Percentiles rank a stretch among this genome's conserved stretches.
phyloP scores from a whole-genome alignment of 2,329 filamentous ascomycete species.

The Microsporum canis region DNA sequence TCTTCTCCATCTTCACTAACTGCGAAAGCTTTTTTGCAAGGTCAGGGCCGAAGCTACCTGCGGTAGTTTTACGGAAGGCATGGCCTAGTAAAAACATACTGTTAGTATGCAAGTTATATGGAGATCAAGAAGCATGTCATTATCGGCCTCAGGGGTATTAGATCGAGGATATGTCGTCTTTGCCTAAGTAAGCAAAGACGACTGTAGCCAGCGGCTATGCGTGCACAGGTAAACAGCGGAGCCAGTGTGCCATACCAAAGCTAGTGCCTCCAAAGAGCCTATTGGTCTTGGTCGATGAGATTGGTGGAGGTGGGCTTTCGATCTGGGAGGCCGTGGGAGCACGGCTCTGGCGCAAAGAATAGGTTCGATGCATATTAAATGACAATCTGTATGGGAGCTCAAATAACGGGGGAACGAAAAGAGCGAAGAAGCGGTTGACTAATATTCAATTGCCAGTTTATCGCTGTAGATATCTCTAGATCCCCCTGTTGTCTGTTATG shows the following conservation, averaged over 20 bases:
- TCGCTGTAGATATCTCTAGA: not conserved
- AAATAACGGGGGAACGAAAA: not conserved
- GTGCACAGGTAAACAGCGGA: constrained; percentile 3
- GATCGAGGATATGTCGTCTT: not conserved
- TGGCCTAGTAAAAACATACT: constrained; percentile 41
- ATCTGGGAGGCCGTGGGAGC: constrained; percentile 85
- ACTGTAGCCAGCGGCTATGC: constrained; percentile 4
- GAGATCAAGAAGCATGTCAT: not conserved
- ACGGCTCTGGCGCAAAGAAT: constrained; percentile 95
- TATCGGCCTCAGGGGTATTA: not conserved
- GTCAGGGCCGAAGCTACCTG: constrained; percentile 56
- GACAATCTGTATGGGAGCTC: not conserved
- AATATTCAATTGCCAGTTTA: not conserved
- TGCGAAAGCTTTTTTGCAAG: constrained; percentile 95
- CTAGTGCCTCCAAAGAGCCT: constrained; percentile 79
- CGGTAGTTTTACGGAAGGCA: constrained; percentile 44
- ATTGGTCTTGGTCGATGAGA: constrained; percentile 81
- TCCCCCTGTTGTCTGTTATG: not conserved
- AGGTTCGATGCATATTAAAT: constrained; percentile 81
- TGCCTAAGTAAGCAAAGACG: not conserved
- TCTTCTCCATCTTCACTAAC: constrained; percentile 99
- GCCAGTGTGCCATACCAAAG: constrained; percentile 54
- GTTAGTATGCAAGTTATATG: not conserved
- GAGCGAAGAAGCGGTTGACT: not conserved
- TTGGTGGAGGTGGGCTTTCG: constrained; percentile 84